These are phyloP conservation scores for Sechiopsis laciniata DNA, from an alignment of 306 rosid genomes.

Conservation along the genomic window DNA sequence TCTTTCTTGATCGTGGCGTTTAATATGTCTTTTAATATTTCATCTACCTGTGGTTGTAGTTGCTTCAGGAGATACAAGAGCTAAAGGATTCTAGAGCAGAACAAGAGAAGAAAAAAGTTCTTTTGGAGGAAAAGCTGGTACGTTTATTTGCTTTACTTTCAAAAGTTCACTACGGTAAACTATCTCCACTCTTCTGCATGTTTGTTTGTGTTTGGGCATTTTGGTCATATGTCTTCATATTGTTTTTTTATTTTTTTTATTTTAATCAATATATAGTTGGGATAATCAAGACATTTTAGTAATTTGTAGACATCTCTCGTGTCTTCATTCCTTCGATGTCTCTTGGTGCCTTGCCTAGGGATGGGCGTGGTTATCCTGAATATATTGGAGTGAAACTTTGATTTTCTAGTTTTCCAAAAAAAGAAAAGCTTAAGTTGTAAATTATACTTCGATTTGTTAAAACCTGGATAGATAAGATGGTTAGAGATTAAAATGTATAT, in stretches of 20 bases:
- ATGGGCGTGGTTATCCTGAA: too few relatives aligned
- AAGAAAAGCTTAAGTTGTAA: too few relatives aligned
- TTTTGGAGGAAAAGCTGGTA: slow-evolving; percentile 61
- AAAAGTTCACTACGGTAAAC: neutral
- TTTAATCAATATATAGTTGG: neutral
- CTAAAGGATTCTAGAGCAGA: slow-evolving; percentile 31
- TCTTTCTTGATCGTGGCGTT: neutral
- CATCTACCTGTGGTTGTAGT: slow-evolving; percentile 30
- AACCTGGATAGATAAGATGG: too few relatives aligned
- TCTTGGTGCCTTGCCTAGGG: too few relatives aligned
- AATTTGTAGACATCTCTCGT: too few relatives aligned
- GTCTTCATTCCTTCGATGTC: too few relatives aligned
- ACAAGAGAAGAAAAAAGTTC: slow-evolving; percentile 32
- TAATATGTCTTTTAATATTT: slow-evolving; percentile 9
- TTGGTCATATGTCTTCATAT: neutral
- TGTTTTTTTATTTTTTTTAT: too few relatives aligned
- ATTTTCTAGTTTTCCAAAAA: too few relatives aligned
- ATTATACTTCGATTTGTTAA: neutral
- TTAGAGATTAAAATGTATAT: too few relatives aligned
- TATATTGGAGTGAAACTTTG: too few relatives aligned
- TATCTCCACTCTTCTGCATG: neutral
- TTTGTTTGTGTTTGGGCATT: slow-evolving; percentile 1
- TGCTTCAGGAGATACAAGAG: slow-evolving; percentile 48
- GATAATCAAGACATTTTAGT: neutral
- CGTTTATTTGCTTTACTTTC: slow-evolving; percentile 14